Evolutionary conservation across 305 asterid species (phyloP), one percentile per base, ranked within the genome.

Genomic region (Solanum aculeatissimum): DNA sequence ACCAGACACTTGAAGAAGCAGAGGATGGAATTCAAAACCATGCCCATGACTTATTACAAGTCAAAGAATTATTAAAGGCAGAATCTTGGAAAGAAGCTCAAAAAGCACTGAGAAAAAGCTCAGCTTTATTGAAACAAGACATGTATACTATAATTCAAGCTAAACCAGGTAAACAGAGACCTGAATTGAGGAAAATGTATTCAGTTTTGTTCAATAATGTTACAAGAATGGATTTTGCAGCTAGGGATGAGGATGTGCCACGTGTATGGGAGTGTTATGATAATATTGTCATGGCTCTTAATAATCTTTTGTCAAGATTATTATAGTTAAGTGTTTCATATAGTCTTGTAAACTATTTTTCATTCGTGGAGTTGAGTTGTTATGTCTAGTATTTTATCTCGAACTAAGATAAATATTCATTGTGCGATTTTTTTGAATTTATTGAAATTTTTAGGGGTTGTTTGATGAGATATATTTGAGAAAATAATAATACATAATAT

Each of bases 1-100:
- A 94, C 78, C 98, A 94, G 83, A 89, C 92, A 57, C 70, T 89
- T 3, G 90, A 93, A 68, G 95, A 94, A 85, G 98, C 97, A 19
- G 89, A 88, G 72, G 63, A 83, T 29, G 90, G 89, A 63, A 89
- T 94, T n/a, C 69, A 80, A 40, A 63, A 83, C 55, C 94, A 92
- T 83, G 92, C 91, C 16, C 84, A 55, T 45, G 89, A 87, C 69
- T 82, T 94, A 66, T 25, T 91, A 21, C 54, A 78, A 68, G 92
- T 92, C 70, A 91, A 90, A 90, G 91, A 91, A 49, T n/a, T 93
- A 80, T 82, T 94, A 19, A 81, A 79, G 85, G 89, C 75, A 49
- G 95, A 90, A 43, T 87, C 93, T 2, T 93, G 92, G 94, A 92
- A 75, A 65, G 98, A 91, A 81, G 96, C 96, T 15, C 96, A 92